These are phyloP conservation scores for Fusarium armeniacum DNA, from an alignment of 2,329 filamentous ascomycete genomes.

Conservation along the genomic window DNA sequence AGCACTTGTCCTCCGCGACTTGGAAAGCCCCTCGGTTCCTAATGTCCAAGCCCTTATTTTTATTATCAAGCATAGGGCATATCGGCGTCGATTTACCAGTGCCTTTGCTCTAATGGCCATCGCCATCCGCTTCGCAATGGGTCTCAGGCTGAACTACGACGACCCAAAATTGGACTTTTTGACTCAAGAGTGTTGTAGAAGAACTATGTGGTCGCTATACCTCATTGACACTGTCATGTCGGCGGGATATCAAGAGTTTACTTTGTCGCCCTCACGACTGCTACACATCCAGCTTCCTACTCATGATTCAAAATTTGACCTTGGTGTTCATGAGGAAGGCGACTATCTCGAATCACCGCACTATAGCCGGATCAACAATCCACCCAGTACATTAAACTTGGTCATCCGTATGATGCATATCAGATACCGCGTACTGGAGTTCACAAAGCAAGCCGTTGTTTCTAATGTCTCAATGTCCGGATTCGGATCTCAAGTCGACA, in stretches of 20 bases:
- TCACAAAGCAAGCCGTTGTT: not conserved
- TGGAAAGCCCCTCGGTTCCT: not conserved
- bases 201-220: not conserved
- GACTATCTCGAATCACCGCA: not conserved
- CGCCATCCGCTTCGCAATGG: not conserved
- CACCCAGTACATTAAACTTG: not conserved
- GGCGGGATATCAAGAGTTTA: not conserved
- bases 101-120: not conserved
- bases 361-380: no score
- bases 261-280: not conserved
- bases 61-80: not conserved
- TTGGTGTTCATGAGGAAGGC: not conserved
- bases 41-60: not conserved
- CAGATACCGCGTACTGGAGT: not conserved
- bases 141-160: not conserved
- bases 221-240: not conserved
- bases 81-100: not conserved
- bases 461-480: not conserved
- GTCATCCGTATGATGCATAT: not conserved
- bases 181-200: not conserved
- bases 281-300: not conserved
- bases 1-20: not conserved
- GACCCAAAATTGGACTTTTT: not conserved
- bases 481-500: not conserved
- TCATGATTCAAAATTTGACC: not conserved